Base-by-base conservation (phyloP, 352 stramenopile species). In the Paralagenidium karlingii region DNA sequence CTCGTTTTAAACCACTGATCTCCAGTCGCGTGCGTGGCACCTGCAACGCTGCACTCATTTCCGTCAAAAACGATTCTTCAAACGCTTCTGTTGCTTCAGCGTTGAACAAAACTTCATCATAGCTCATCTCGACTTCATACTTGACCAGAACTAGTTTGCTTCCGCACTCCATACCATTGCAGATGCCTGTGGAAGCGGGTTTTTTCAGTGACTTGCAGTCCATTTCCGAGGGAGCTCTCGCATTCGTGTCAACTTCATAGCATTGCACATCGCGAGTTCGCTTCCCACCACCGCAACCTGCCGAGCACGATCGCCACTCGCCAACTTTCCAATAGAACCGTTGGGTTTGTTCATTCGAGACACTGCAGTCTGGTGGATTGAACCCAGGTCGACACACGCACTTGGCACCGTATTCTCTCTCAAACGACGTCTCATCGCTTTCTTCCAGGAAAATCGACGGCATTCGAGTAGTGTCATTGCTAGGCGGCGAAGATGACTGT, bases 81-180 rank as follows among this genome's bases (percentile, higher is more conserved):
- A 85, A 85, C 0, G 63, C 63, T n/a, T 67, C 56, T 21, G 60
- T 48, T 3, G 64, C 45, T 24, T 76, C 45, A 24, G 66, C 41
- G 1, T 60, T 77, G 40, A 82, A 82, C 13, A 83, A 51, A 26
- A 85, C 62, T 34, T 85, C 71, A 42, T 85, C 68, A 51, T 68
- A 85, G 40, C 67, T 68, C 56, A 81, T 81, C 50, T 85, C 68
- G 7, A 85, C 60, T 43, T 80, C 44, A 51, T 82, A 85, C 38
- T 56, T 62, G 38, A 82, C 59, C 8, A 62, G 57, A 18, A 83
- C 65, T 12, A 78, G 57, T 44, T 79, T 82, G 12, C 66, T 79
- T 10, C 71, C 71, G 37, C 71, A 85, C 34, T 82, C 68, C 53
- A 85, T 81, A 25, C 70, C 61, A 30, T 84, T 84, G 60, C 70